Evolutionary conservation across 2,329 filamentous ascomycete species (phyloP).

Genomic region (Botryotinia convoluta): DNA sequence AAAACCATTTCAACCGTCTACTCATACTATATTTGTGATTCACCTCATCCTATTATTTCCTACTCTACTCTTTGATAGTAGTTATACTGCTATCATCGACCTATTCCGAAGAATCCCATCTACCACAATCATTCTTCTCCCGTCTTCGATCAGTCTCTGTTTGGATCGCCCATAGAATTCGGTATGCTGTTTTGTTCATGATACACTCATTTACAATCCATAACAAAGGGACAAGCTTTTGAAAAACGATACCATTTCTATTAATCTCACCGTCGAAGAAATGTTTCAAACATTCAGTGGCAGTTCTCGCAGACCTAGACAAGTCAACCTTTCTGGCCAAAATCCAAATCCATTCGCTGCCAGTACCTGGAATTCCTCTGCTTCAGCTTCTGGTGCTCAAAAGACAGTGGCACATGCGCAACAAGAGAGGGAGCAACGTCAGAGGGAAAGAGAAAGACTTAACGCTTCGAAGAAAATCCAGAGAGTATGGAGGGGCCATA

Average conservation of each 20-base stretch:
- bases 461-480: constrained; percentile 75
- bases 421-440: constrained; percentile 76
- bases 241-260: not conserved
- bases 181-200: constrained; percentile 29
- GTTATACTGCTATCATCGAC: not conserved
- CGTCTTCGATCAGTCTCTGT: not conserved
- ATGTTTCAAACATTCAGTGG: constrained; percentile 96
- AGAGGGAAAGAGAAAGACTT: constrained; percentile 74
- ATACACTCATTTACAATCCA: constrained; percentile 25
- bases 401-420: constrained; percentile 82
- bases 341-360: constrained; percentile 75
- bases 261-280: constrained; percentile 28
- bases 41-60: not conserved
- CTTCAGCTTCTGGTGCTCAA: constrained; percentile 62
- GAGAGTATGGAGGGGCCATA: constrained; percentile 77
- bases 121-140: not conserved
- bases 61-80: not conserved
- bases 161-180: constrained; percentile 1
- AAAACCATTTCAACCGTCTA: not conserved
- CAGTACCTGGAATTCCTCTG: constrained; percentile 49
- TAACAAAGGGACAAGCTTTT: constrained; percentile 6
- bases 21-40: not conserved
- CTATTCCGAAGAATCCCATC: not conserved
- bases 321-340: constrained; percentile 91
- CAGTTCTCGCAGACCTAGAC: constrained; percentile 76